Base-by-base conservation (phyloP, 2,329 filamentous ascomycete genomes). In the Plenodomus tracheiphilus region DNA sequence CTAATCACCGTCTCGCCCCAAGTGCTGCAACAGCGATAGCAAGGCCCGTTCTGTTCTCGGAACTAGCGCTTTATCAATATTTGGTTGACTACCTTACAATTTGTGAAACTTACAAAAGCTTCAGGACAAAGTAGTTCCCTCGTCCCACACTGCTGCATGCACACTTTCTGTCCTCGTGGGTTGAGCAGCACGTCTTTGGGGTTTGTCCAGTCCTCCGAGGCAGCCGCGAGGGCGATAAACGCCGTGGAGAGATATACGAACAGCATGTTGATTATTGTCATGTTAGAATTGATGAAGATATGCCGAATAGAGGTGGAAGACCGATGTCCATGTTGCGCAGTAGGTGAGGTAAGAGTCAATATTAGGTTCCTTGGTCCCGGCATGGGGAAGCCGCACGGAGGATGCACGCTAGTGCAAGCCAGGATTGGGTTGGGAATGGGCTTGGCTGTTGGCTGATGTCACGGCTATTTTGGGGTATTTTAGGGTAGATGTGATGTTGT, bases 131-230 rank as follows among this genome's bases (percentile, higher is more conserved):
- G 39, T 6, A 52, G 19, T 20, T 37, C 45, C 35, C 35, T 39
- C 28, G 45, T 48, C 2, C 45, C 46, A 36, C 45, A 48, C 32
- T 52, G 49, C 20, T 52, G 39, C 34, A 52, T 22, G 17, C 49
- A 52, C 20, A 48, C 49, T 40, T 46, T 52, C 37, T 43, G 34
- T 17, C 49, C 49, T 4, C 45, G 45, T 10, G 49, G 49, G 32
- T 46, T 52, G 39, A 52, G n/a, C 3, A 52, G 49, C 28, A 39
- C 38, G 21, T 52, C 45, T 43, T 52, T 52, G 32, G 49, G 45
- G 17, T 52, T 37, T 4, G 32, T 32, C 36, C 41, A 45, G 19
- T 41, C 37, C 13, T 32, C 28, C 11, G 28, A 8, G 28, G 28
- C 28, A 4, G 11, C 28, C 11, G 28, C 28, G 28, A 32, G 28